A percentile compares a stretch with the other conserved stretches of the same genome.
Conservation (phyloP, 1,284 basidiomycete species). For the Pseudozyma sp. region DNA sequence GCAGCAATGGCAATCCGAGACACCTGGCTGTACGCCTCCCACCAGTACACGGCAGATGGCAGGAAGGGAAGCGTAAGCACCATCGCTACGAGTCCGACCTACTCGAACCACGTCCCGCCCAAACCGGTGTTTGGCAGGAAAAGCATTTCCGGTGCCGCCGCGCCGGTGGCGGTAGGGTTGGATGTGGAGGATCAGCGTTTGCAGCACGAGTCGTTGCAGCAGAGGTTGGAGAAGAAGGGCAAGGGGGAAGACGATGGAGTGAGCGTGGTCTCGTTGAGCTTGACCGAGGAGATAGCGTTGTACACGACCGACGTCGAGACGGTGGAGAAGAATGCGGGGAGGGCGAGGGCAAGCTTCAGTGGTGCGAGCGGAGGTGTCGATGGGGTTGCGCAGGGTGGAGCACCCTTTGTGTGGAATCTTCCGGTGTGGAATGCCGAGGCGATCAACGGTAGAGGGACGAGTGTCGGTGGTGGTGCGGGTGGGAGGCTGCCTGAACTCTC, state of each 20-base stretch:
- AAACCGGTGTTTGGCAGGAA: conserved; percentile 3
- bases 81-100: conserved; percentile 7
- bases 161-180: conserved; percentile 7
- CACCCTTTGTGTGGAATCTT: conserved; percentile 21
- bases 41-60: conserved; percentile 23
- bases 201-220: background rate
- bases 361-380: background rate
- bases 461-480: background rate
- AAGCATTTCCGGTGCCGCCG: background rate
- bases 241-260: conserved; percentile 1
- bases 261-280: conserved; percentile 21
- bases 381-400: background rate
- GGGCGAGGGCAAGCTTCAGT: conserved; percentile 5
- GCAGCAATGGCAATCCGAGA: conserved; percentile 44
- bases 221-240: conserved; percentile 1
- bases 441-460: background rate
- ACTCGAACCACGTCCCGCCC: background rate
- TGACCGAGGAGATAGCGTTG: conserved; percentile 47
- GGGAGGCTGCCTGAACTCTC: conserved; percentile 13
- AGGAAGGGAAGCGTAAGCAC: conserved; percentile 25
- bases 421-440: conserved; percentile 14
- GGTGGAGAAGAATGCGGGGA: conserved; percentile 8
- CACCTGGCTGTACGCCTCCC: conserved; percentile 26
- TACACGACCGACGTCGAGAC: conserved; percentile 28
- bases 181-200: conserved; percentile 17